These are phyloP conservation scores for Candida piceae DNA, from an alignment of 805 yeast genomes.

Conservation along the genomic window DNA sequence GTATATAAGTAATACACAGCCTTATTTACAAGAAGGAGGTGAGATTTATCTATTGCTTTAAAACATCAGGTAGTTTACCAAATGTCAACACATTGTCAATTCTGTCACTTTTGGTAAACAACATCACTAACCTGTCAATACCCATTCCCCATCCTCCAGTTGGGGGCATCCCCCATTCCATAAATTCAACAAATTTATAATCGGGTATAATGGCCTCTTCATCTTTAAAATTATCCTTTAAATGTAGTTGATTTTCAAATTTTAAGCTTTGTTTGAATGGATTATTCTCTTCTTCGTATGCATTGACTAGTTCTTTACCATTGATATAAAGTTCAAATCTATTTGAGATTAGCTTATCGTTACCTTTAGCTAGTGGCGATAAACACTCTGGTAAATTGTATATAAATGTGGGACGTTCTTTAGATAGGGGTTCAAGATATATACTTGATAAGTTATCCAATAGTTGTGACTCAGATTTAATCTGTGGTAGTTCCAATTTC, in stretches of 20 bases:
- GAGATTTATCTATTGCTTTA: conserved; percentile 51
- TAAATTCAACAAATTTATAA: conserved; percentile 57
- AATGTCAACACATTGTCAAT: conserved; percentile 75
- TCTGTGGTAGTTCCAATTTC: conserved; percentile 32
- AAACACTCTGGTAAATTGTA: conserved; percentile 77
- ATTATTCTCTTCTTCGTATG: conserved; percentile 94
- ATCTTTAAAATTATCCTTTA: conserved; percentile 47
- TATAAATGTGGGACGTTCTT: conserved; percentile 60
- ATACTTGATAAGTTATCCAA: conserved; percentile 58
- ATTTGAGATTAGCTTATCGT: conserved; percentile 43
- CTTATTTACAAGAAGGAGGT: too few species aligned
- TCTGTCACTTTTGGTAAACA: conserved; percentile 55
- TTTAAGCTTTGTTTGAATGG: conserved; percentile 68
- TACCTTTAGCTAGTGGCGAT: conserved; percentile 85
- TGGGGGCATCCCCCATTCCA: conserved; percentile 96
- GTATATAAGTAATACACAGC: too few species aligned
- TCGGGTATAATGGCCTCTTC: conserved; percentile 69
- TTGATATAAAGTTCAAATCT: conserved; percentile 82
- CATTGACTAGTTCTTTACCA: conserved; percentile 81
- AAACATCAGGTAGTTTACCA: conserved; percentile 69
- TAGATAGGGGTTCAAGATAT: conserved; percentile 63
- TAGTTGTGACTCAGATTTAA: conserved; percentile 50
- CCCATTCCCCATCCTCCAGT: conserved; percentile 99
- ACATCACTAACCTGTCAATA: conserved; percentile 81
- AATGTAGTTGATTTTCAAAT: conserved; percentile 52